phyloP scores from a whole-genome alignment of 2,329 filamentous ascomycete species.

The Cucurbitaria berberidis region DNA sequence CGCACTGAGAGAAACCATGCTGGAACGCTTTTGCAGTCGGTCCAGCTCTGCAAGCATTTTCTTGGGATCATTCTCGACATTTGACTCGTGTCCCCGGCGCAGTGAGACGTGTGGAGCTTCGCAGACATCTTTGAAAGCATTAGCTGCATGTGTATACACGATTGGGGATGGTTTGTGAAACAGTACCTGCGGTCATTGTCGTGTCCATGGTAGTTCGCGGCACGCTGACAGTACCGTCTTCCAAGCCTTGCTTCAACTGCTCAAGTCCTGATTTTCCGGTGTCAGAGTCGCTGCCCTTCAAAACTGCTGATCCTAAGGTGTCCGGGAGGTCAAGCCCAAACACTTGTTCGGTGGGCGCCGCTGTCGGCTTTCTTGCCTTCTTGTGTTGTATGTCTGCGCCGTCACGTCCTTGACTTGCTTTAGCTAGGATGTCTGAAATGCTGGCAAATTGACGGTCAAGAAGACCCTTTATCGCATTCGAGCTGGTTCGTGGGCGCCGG shows the following conservation, averaged over 20 bases:
- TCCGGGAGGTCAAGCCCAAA: not conserved
- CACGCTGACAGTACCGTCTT: not conserved
- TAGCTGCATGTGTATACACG: not conserved
- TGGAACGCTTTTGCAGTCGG: not conserved
- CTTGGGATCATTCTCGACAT: not conserved
- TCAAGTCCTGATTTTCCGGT: not conserved
- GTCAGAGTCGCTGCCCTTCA: not conserved
- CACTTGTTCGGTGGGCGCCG: not conserved
- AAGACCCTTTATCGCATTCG: conserved; percentile 7
- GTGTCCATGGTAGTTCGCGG: not conserved
- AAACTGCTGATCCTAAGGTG: not conserved
- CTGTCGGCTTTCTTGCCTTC: not conserved
- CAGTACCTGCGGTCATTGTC: not conserved
- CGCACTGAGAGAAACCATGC: not conserved
- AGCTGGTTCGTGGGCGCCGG: not conserved
- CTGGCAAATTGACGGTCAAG: conserved; percentile 22
- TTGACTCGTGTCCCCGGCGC: not conserved
- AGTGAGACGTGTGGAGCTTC: not conserved
- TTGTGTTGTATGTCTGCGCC: conserved; percentile 9
- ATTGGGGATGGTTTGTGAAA: not conserved
- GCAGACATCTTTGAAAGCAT: not conserved
- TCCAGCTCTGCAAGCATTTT: conserved; percentile 13
- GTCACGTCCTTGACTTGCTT: conserved; percentile 21
- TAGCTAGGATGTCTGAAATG: conserved; percentile 22
- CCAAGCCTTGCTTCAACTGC: not conserved